Conservation (phyloP, 768 basidiomycete genomes). For the Russula sp. region DNA sequence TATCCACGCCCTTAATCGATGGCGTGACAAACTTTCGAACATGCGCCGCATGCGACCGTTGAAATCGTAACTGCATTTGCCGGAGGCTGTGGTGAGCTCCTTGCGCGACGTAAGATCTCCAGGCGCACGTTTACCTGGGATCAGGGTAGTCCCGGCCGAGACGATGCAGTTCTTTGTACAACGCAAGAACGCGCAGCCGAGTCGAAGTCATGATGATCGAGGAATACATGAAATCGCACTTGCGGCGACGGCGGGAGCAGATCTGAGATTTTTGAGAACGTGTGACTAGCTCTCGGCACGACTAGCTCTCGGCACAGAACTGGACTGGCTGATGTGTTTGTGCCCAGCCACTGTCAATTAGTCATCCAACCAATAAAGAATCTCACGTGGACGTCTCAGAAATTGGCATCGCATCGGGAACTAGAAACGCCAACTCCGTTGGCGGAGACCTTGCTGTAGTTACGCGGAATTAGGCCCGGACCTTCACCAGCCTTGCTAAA, state of each 20-base stretch:
- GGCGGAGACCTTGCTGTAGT: too few species aligned
- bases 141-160: slow-evolving; percentile 81
- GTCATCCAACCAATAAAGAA: neutral
- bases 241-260: too few species aligned
- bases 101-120: neutral
- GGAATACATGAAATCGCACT: neutral
- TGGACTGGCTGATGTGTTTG: too few species aligned
- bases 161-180: slow-evolving; percentile 80
- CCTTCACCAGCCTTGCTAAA: too few species aligned
- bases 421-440: too few species aligned
- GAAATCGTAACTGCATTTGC: slow-evolving; percentile 61
- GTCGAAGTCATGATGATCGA: slow-evolving; percentile 31
- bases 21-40: slow-evolving; percentile 57
- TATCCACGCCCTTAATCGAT: neutral
- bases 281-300: too few species aligned
- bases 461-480: too few species aligned
- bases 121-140: slow-evolving; percentile 50
- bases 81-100: neutral
- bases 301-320: too few species aligned
- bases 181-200: slow-evolving; percentile 57
- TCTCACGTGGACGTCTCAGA: neutral
- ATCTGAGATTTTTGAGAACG: too few species aligned
- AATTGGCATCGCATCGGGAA: neutral
- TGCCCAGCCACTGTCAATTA: neutral
- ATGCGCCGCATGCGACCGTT: slow-evolving; percentile 62